Evolutionary conservation across 2,329 filamentous ascomycete genomes (phyloP).

Genomic region (Colletotrichum kahawae): DNA sequence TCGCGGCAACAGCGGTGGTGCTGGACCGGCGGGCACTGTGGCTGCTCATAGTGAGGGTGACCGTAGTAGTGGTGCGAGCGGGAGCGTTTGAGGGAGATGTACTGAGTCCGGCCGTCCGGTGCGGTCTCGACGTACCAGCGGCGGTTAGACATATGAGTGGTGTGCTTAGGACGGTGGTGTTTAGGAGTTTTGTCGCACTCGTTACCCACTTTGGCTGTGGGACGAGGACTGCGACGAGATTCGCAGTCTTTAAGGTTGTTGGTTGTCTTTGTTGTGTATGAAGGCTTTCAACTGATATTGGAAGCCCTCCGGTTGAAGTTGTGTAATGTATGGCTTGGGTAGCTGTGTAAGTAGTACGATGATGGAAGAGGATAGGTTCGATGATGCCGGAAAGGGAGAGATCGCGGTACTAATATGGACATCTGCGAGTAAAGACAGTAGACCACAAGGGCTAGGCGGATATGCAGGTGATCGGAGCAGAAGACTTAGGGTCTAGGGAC

Average conservation of each 20-base stretch:
- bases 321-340: background rate
- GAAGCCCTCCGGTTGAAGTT: background rate
- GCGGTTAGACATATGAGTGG: conserved; percentile 34
- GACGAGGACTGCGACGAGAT: background rate
- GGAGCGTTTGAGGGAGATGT: conserved; percentile 44
- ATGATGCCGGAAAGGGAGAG: background rate
- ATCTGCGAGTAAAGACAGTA: background rate
- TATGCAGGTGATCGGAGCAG: conserved; percentile 26
- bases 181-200: conserved; percentile 7
- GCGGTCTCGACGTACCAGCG: conserved; percentile 41
- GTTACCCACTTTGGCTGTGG: conserved; percentile 16
- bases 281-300: background rate
- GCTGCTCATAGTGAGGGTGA: conserved; percentile 30
- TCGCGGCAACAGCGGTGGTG: conserved; percentile 24
- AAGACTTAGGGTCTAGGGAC: conserved; percentile 13
- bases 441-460: background rate
- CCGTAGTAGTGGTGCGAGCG: conserved; percentile 37
- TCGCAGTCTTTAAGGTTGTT: background rate
- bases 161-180: background rate
- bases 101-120: conserved; percentile 37
- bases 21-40: background rate
- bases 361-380: background rate
- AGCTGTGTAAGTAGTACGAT: background rate
- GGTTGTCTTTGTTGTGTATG: background rate
- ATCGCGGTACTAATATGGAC: conserved; percentile 12